Base-by-base conservation (phyloP, 441 rosid species). In the Populus tomentosa region DNA sequence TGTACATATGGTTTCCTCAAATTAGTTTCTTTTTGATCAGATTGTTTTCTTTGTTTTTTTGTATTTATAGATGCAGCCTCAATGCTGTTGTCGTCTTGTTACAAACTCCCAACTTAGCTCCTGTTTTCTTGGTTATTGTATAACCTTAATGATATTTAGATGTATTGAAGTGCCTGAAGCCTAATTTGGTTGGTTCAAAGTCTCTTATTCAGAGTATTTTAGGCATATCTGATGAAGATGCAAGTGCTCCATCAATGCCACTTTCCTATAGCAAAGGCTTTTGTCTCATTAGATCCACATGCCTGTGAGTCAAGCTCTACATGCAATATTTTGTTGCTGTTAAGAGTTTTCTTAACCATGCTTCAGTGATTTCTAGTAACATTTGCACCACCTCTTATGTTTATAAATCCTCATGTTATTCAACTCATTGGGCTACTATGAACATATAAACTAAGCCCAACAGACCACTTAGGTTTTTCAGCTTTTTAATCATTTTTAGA, bases 301-400 rank as follows among this genome's bases (percentile, higher is more conserved):
- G 98, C 89, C 82, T 89, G 99, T 96, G 88, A 92, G 99, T 87
- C 79, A 73, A 70, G 69, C 74, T 42, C 79, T 50, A 56, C 62
- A 56, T 71, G 65, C 14, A 63, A 21, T 68, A 50, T 72, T n/a
- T 50, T 24, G 72, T 67, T 40, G 62, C 40, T 32, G 35, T 59
- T 10, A 11, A n/a, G n/a, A 38, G 18, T 18, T 36, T 40, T 38
- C 32, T 56, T 7, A 56, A 20, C 7, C 62, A 56, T 56, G 62
- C 33, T 24, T 69, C 59, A 20, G 59, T 73, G 10, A 24, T 38
- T 35, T 16, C 33, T 36, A 14, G 56, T 16, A 73, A 23, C 69
- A 63, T 36, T 53, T 36, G 23, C 26, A 56, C 62, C 62, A 20
- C 62, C 62, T 56, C 62, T 20, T 56, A 7, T 56, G 62, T 7